Conservation (phyloP, 2,329 filamentous ascomycete genomes). For the Lasiodiplodia sp. region DNA sequence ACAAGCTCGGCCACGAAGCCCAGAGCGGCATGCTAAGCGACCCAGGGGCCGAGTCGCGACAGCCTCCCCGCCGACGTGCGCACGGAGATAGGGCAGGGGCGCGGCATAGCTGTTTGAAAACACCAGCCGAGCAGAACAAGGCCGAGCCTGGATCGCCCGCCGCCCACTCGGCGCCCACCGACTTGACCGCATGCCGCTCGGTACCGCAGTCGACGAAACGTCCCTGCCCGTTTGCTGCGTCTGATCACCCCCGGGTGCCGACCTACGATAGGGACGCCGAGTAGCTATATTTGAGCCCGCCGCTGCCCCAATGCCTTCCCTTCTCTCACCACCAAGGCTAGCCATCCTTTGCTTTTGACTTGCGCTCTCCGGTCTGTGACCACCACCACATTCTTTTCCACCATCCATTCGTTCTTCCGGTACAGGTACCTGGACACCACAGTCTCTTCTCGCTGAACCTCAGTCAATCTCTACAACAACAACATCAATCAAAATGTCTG, state of each 20-base stretch:
- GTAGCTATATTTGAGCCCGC: conserved; percentile 20
- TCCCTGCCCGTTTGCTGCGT: not conserved
- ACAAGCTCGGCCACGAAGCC: conserved; percentile 1
- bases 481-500: conserved; percentile 44
- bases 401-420: conserved; percentile 42
- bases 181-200: not conserved
- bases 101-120: conserved; percentile 29
- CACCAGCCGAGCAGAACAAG: conserved; percentile 23
- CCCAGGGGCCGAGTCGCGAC: conserved; percentile 1
- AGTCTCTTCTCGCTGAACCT: conserved; percentile 35
- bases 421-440: conserved; percentile 32
- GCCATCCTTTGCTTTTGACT: conserved; percentile 26
- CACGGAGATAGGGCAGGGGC: conserved; percentile 28
- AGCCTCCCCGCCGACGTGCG: conserved; percentile 15
- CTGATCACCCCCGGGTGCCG: not conserved
- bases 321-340: conserved; percentile 28
- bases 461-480: conserved; percentile 25
- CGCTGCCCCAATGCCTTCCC: not conserved
- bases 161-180: not conserved
- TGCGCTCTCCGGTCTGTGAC: conserved; percentile 31
- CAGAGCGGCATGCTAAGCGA: not conserved
- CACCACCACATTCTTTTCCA: conserved; percentile 44
- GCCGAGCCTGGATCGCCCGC: not conserved
- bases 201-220: conserved; percentile 21
- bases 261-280: not conserved